Evolutionary conservation across 495 filamentous ascomycete genomes (phyloP), one percentile per base, ranked within the genome.

Genomic region (Penicillium cinerascens): DNA sequence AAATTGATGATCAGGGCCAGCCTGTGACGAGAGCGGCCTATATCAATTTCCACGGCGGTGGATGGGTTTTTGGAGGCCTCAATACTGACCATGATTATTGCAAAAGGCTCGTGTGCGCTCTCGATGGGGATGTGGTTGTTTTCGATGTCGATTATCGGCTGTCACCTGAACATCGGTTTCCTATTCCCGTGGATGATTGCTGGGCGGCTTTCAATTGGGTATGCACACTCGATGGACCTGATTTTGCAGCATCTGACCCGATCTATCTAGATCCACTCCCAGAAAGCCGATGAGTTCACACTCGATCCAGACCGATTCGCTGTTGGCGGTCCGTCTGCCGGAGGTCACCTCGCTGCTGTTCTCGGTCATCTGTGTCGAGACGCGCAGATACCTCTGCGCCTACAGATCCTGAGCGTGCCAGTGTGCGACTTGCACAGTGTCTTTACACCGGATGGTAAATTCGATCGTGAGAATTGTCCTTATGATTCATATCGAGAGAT

Each of bases 141-240:
- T 72, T 74, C 51, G 71, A 72, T 41, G 60, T 72, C 22, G 69
- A 71, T 39, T 74, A 72, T 40, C 61, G 71, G 27, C 55, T 74
- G 18, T 66, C 69, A 4, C 71, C 69, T 17, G 71, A 74, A 51
- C 9, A 72, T 46, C 62, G 51, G 11, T 74, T 62, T 52, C 71
- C 71, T 0, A 63, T 64, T 17, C 59, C 69, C 0, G 52, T 72
- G 10, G 55, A 72, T 9, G 71, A 72, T 54, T 68, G 68, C 51
- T 74, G 71, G 71, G 43, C 61, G 0, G 71, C 69, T n/a, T 71
- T 74, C 40, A 74, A 70, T 27, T 72, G 71, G 69, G 71, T 72
- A 49, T 22, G 64, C 29, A 33, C 11, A 13, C n/a, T 33, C 9
- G 11, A 33, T 10, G 29, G 9, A 1, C 8, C 9, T 8, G 29